Base-by-base conservation (phyloP, 257 asterid species). In the Penstemon davidsonii region DNA sequence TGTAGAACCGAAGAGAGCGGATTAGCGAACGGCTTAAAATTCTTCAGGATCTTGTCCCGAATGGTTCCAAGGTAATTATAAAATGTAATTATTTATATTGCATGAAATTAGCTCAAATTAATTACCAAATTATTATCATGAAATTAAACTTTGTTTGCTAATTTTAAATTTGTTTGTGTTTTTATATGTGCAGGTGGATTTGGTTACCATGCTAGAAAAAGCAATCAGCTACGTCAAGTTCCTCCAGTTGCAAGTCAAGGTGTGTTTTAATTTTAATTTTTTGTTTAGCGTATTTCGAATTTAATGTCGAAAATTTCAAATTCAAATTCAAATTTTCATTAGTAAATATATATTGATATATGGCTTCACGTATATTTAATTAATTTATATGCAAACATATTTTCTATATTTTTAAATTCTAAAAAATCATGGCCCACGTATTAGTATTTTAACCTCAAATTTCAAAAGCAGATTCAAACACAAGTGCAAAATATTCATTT, bases 161-260 rank as follows among this genome's bases (percentile, higher is more conserved):
- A 25, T 25, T 25, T 25, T 25, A 25, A 25, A 2, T 25, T 25
- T 25, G 33, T 25, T 25, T 25, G 33, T 25, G 33, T 62, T 8
- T 8, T 11, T 56, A 57, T 47, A 5, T 43, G 12, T 76, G 66
- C 73, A 92, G 98, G 98, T 92, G 78, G 98, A 92, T 87, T 82
- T 92, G 84, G 98, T 92, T 12, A 89, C 96, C 60, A 92, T 89
- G 98, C 73, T 92, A 63, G 98, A 92, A 74, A 92, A 92, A 64
- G 96, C 98, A 61, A 92, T 87, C 42, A 66, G 95, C 62, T 92
- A 92, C 64, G 98, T 92, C 68, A 86, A 92, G 77, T 89, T 89
- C 86, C 96, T 92, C 40, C 98, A 89, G 61, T 68, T 92, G 74
- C 96, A 89, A 89, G 96, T 89, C 83, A 92, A 86, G 96, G 96